phyloP scores from a whole-genome alignment of 2,329 filamentous ascomycete species.

The Cladophialophora immunda region DNA sequence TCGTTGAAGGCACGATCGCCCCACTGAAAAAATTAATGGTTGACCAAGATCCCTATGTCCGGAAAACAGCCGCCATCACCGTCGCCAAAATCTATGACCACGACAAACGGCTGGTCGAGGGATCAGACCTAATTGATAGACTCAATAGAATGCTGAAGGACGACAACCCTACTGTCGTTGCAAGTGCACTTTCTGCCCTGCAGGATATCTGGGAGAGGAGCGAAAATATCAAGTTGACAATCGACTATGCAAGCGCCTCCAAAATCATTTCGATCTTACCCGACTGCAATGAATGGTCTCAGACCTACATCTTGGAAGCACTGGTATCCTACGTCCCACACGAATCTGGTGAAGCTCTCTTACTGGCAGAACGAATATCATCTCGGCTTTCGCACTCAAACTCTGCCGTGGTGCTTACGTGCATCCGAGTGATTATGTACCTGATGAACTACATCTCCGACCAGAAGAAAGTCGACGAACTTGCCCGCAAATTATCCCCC shows the following conservation, averaged over 20 bases:
- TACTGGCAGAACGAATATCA: slow-evolving; percentile 91
- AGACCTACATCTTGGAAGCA: slow-evolving; percentile 97
- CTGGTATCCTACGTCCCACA: slow-evolving; percentile 98
- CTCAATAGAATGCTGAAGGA: slow-evolving; percentile 90
- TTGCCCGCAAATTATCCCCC: slow-evolving; percentile 93
- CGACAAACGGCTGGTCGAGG: slow-evolving; percentile 87
- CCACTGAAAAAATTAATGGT: slow-evolving; percentile 83
- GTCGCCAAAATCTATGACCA: slow-evolving; percentile 99
- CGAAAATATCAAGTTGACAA: slow-evolving; percentile 96
- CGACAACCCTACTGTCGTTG: slow-evolving; percentile 96
- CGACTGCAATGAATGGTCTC: slow-evolving; percentile 96
- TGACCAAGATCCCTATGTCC: slow-evolving; percentile 92
- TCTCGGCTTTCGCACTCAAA: slow-evolving; percentile 98
- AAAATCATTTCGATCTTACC: slow-evolving; percentile 97
- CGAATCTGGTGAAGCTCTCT: slow-evolving; percentile 83
- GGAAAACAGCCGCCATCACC: slow-evolving; percentile 95
- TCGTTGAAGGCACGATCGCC: slow-evolving; percentile 87
- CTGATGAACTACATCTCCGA: slow-evolving; percentile 98
- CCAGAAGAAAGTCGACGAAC: slow-evolving; percentile 82
- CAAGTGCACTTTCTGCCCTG: slow-evolving; percentile 86
- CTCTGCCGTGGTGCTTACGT: slow-evolving; percentile 93
- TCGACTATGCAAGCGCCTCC: slow-evolving; percentile 95
- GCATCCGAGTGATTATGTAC: slow-evolving; percentile 94
- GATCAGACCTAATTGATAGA: slow-evolving; percentile 88
- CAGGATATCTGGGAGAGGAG: slow-evolving; percentile 99